Evolutionary conservation across 2,329 filamentous ascomycete species (phyloP), one percentile per base, ranked within the genome.

Genomic region (Penicillium polonicum): DNA sequence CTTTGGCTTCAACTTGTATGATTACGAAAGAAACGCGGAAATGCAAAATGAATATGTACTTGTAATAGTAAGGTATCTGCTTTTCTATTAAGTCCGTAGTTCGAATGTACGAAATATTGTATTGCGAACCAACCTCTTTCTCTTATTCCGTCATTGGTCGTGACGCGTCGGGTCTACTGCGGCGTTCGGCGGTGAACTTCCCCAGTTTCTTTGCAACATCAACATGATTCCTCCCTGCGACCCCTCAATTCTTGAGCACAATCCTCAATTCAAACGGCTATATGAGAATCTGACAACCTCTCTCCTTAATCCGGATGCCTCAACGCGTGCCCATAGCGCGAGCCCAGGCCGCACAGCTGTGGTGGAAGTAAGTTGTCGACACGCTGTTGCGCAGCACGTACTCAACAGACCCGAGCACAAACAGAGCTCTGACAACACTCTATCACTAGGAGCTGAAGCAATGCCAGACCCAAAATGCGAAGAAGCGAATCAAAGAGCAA

Each of bases 171-270:
- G 25, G 41, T 36, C 15, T 55, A 38, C 17, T 48, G 56, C 52
- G 61, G 63, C 63, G 59, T 49, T 60, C 52, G 63, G 63, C 65
- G 60, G 65, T 66, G 60, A 61, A 65, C 52, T 56, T 60, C 42
- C 42, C 58, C 23, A 48, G 51, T 15, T 56, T 59, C 44, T 50
- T 48, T 31, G 43, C 35, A 57, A 55, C 55, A 54, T 55, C 62
- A 67, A 52, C 48, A 79, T 79, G 78, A 73, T 79, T 10, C 76
- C 76, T 38, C 74, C 75, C 45, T 75, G 74, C 44, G 72, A 78
- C 41, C 71, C 72, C 5, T 63, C 67, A 25, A 72, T 77, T 51
- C 68, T 79, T 23, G 69, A 72, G 29, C 67, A 69, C 7, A 78
- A 79, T 52, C 74, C 76, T 8, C 70, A 74, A 49, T 79, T 79